Percentiles rank a stretch among this genome's conserved stretches.
Evolutionary conservation across 1,284 basidiomycete genomes (phyloP).

Genomic region (Rhodotorula sp.): DNA sequence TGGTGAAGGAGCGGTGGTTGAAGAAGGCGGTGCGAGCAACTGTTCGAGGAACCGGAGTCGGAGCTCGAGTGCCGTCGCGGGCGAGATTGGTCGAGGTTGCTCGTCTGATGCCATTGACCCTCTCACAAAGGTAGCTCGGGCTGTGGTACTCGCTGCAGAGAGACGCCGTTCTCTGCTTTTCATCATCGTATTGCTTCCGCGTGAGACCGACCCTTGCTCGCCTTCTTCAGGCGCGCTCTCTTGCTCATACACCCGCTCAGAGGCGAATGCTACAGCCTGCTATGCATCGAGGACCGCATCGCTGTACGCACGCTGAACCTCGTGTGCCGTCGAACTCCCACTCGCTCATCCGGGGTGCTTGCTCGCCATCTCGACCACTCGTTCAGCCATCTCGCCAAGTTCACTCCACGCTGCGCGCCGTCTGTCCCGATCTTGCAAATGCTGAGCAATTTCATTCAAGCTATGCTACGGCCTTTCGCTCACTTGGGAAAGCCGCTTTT

Average conservation of each 20-base stretch:
- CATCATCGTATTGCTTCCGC: neutral
- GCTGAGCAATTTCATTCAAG: no score
- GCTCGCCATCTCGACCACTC: neutral
- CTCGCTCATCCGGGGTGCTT: no score
- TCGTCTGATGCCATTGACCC: no score
- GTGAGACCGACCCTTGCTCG: no score
- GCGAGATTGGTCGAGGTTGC: slow-evolving; percentile 3
- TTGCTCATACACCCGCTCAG: neutral
- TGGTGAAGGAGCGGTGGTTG: neutral
- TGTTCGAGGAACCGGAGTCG: slow-evolving; percentile 44
- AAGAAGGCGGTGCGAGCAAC: slow-evolving; percentile 22
- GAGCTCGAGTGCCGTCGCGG: slow-evolving; percentile 40
- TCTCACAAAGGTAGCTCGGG: no score
- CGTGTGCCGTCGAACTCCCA: neutral
- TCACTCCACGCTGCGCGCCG: neutral
- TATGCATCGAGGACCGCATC: neutral
- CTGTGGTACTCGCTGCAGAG: neutral
- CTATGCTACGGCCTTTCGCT: no score
- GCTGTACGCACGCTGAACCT: neutral
- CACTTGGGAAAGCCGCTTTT: no score
- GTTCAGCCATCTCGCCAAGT: slow-evolving; percentile 5
- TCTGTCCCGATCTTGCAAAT: neutral
- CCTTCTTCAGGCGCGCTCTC: neutral
- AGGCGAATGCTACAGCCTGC: neutral
- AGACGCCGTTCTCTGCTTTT: neutral